Percentiles rank a stretch among this genome's conserved stretches.
Evolutionary conservation across 148 eudicot species (phyloP).

Genomic region (Euryodendron excelsum): DNA sequence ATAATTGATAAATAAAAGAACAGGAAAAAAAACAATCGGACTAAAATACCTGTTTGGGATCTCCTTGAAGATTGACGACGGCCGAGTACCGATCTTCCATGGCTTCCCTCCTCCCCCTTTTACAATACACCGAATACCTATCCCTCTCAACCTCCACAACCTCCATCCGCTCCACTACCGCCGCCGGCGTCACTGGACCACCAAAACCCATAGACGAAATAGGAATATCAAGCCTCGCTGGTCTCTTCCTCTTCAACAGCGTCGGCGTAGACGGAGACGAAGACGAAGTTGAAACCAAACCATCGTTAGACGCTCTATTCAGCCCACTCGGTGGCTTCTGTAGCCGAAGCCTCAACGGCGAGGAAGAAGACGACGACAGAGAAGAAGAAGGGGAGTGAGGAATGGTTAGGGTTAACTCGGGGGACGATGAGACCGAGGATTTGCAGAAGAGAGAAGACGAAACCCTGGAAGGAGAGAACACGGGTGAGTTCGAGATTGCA

Average conservation of each 20-base stretch:
- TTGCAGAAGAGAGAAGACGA: slow-evolving; percentile 38
- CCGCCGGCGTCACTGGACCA: slow-evolving; percentile 23
- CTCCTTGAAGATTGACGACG: slow-evolving; percentile 39
- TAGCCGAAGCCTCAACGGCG: slow-evolving; percentile 31
- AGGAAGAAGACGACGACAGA: slow-evolving; percentile 22
- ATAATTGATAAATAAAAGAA: background rate
- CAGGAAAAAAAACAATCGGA: background rate
- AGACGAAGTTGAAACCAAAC: slow-evolving; percentile 16
- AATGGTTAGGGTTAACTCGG: slow-evolving; percentile 19
- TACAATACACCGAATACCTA: slow-evolving; percentile 76
- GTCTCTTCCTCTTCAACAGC: slow-evolving; percentile 68
- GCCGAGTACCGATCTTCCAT: slow-evolving; percentile 87
- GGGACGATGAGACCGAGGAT: slow-evolving; percentile 21
- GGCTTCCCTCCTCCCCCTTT: slow-evolving; percentile 66
- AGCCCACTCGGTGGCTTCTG: slow-evolving; percentile 33
- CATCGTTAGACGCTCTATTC: slow-evolving; percentile 20
- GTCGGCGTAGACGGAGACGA: slow-evolving; percentile 32
- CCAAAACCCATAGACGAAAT: slow-evolving; percentile 33
- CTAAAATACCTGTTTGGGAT: slow-evolving; percentile 62
- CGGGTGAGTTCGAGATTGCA: slow-evolving; percentile 67
- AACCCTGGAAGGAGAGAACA: slow-evolving; percentile 52
- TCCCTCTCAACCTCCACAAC: slow-evolving; percentile 59
- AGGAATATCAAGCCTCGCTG: slow-evolving; percentile 71
- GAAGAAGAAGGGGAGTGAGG: slow-evolving; percentile 28
- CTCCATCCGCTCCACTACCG: slow-evolving; percentile 11